Evolutionary conservation across 1,139 yeast species (phyloP), one percentile per base, ranked within the genome.

Genomic region (Candida sojae): DNA sequence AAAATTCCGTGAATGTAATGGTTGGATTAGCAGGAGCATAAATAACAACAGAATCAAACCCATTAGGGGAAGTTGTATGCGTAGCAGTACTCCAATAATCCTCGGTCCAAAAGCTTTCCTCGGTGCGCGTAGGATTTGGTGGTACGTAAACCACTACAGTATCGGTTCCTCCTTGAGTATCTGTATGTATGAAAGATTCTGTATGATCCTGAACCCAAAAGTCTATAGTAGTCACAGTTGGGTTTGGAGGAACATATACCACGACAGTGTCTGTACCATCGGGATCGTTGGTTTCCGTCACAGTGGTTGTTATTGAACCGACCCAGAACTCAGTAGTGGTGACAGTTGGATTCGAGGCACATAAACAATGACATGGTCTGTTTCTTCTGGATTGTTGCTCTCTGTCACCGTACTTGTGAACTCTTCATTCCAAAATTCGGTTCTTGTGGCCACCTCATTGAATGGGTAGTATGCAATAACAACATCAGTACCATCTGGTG

Each of bases 31-130:
- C 43, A 4, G 66, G 65, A 17, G 53, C 56, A 11, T 55, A 56
- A 13, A 61, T 56, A 35, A 54, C 45, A 4, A 60, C 59, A 21
- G 58, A 51, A 41, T 54, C 55, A 5, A 60, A 56, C 5, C 49
- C 58, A 17, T 46, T 51, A 7, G 48, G 39, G 8, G 52, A 33
- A 13, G 26, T 31, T 6, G 57, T 47, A 59, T 6, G 6, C 6
- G 29, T 55, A 1, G 44, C 17, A 2, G 44, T 42, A 9, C 33
- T 25, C n/a, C 17, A 6, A 49, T 21, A n/a, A 34, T 42, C n/a
- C 31, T 28, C 11, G 33, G 11, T 2, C 49, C 50, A 36, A 50
- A 46, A 44, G 11, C n/a, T 10, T 10, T 40, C 35, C 4, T 30
- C 46, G 8, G 58, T 47, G 43, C 5, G 38, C 0, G 49, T 48